Evolutionary conservation across 192 early-diverging fungal species (phyloP).

Genomic region (Backusella luteola): DNA sequence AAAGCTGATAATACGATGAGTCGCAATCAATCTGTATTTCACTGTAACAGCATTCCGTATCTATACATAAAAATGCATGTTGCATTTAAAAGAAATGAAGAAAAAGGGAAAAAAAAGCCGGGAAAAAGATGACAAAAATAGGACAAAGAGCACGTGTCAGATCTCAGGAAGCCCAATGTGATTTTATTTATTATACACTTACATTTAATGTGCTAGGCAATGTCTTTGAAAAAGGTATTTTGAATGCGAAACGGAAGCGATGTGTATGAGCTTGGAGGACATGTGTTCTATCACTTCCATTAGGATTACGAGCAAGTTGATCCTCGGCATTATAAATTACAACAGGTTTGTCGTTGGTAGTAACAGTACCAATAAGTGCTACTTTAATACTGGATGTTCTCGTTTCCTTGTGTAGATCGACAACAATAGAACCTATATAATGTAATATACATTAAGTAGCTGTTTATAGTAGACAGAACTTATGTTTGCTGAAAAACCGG

Average conservation of each 20-base stretch:
- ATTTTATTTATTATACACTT: neutral
- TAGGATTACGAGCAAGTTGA: neutral
- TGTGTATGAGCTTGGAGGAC: neutral
- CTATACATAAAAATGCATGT: neutral
- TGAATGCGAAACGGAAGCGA: conserved; percentile 1
- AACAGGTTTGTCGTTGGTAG: neutral
- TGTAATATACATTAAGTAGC: neutral
- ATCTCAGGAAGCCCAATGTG: conserved; percentile 1
- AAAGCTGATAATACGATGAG: neutral
- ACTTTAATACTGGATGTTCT: neutral
- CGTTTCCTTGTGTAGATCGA: neutral
- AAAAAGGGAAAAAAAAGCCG: neutral
- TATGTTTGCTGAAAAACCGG: neutral
- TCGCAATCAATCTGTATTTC: neutral
- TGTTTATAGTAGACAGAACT: neutral
- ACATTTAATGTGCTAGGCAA: conserved; percentile 11
- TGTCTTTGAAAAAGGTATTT: neutral
- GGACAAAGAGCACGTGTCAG: neutral
- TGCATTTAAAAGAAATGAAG: neutral
- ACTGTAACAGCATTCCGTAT: neutral
- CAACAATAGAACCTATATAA: neutral
- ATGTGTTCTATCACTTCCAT: neutral
- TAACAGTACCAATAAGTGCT: neutral
- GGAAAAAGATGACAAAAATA: neutral
- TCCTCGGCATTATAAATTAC: neutral